Evolutionary conservation across 2,329 filamentous ascomycete genomes (phyloP), one percentile per base, ranked within the genome.

Genomic region (Fusarium sarcochroum): DNA sequence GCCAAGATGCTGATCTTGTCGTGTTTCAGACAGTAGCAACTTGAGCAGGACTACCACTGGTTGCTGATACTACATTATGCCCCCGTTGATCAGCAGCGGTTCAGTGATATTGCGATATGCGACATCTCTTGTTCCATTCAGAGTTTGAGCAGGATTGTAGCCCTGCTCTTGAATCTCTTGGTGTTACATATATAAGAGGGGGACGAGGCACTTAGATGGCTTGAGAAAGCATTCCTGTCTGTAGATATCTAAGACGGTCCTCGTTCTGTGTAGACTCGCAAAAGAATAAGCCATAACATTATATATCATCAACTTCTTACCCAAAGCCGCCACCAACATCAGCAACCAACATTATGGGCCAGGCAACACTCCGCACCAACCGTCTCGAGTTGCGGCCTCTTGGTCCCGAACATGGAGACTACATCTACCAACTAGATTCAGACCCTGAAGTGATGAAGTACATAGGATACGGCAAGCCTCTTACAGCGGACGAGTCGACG

Each of bases 391-490:
- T 72, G 23, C 40, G 54, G 25, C 69, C 69, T 21, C 69, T 72
- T 13, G 48, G 53, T n/a, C 45, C 50, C 23, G 58, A 68, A 27
- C 69, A 72, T 18, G 53, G 57, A 18, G 66, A 72, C 37, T 66
- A 58, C 27, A 27, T 72, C 30, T 72, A 68, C 42, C 56, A 70
- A 38, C 63, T 72, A 10, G 69, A 72, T 49, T 60, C 69, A 5
- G 46, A 69, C 25, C 57, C 69, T 3, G 48, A 68, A 32, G 69
- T 72, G 18, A 72, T 72, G 69, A 68, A 63, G 34, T 68, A 72
- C 34, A 72, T 72, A 17, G 69, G 69, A 13, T 72, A 68, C 38
- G 69, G 69, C 27, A 70, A 72, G 54, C 69, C 69, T 37, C 58
- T 72, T 35, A 58, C 51, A 2, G 59, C 57, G 4, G 59, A 59